A percentile compares a stretch with the other conserved stretches of the same genome.
These are phyloP conservation scores for Verticillium tricorpus DNA, from an alignment of 2,329 filamentous ascomycete genomes.

Conservation along the genomic window DNA sequence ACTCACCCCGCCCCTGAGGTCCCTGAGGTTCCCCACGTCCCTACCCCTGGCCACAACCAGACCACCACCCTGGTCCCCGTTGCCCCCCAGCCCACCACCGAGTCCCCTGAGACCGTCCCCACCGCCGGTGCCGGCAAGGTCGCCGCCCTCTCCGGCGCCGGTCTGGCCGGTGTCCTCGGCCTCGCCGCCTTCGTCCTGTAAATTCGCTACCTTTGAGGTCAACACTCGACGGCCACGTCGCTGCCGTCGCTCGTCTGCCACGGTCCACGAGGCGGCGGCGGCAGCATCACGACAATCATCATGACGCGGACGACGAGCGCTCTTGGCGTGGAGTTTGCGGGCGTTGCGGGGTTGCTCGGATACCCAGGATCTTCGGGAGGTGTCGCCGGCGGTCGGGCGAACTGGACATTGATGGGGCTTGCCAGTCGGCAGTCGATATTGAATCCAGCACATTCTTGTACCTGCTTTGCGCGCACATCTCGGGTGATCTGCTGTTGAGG, in stretches of 20 bases:
- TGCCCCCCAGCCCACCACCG: constrained; percentile 20
- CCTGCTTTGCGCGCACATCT: constrained; percentile 31
- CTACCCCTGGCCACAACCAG: constrained; percentile 20
- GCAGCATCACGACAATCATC: neutral
- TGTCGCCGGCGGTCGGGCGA: constrained; percentile 21
- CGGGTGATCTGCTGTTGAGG: neutral
- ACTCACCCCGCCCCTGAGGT: constrained; percentile 14
- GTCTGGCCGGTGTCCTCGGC: constrained; percentile 56
- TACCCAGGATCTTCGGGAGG: neutral
- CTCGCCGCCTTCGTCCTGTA: constrained; percentile 56
- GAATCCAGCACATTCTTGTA: constrained; percentile 31
- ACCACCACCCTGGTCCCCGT: constrained; percentile 25
- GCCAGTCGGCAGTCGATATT: constrained; percentile 18
- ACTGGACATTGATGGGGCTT: neutral
- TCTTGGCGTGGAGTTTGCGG: neutral
- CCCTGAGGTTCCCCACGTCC: constrained; percentile 17
- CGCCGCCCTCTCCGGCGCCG: constrained; percentile 52
- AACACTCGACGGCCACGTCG: constrained; percentile 28
- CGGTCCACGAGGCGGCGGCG: neutral
- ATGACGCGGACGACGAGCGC: neutral
- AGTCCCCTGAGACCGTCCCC: constrained; percentile 31
- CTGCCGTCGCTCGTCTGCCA: neutral
- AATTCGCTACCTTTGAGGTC: constrained; percentile 28
- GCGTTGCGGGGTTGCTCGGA: neutral
- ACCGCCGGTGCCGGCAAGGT: constrained; percentile 54